Evolutionary conservation across 768 basidiomycete species (phyloP).

Genomic region (Mycena leptocephala): DNA sequence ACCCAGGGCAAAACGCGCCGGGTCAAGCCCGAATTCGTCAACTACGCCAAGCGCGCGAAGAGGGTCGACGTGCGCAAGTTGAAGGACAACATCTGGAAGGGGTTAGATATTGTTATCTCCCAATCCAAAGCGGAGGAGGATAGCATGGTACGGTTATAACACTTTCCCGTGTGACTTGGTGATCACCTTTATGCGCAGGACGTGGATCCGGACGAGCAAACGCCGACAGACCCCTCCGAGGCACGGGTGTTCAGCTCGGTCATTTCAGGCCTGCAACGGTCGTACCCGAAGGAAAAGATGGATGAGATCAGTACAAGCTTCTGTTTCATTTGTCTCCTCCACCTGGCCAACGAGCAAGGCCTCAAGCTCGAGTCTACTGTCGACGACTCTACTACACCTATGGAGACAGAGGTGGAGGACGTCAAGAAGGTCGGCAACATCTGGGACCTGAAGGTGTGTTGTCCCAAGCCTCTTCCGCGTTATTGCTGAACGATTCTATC

Average conservation of each 20-base stretch:
- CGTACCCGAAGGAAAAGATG: slow-evolving; percentile 96
- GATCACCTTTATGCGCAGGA: slow-evolving; percentile 57
- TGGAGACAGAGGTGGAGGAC: slow-evolving; percentile 56
- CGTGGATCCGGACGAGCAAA: slow-evolving; percentile 60
- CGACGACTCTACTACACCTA: slow-evolving; percentile 47
- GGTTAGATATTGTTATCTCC: slow-evolving; percentile 81
- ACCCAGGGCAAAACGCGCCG: slow-evolving; percentile 85
- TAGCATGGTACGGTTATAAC: slow-evolving; percentile 65
- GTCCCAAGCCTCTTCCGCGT: neutral
- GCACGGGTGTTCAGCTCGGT: slow-evolving; percentile 85
- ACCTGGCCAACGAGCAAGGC: slow-evolving; percentile 97
- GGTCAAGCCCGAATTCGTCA: slow-evolving; percentile 89
- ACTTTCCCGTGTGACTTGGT: neutral
- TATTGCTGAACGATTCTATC: neutral
- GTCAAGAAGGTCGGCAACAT: slow-evolving; percentile 77
- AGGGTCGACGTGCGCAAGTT: slow-evolving; percentile 96
- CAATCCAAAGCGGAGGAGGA: slow-evolving; percentile 62
- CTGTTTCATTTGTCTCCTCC: slow-evolving; percentile 98
- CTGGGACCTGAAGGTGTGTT: slow-evolving; percentile 81
- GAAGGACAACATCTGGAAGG: slow-evolving; percentile 99
- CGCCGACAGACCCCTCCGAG: slow-evolving; percentile 76
- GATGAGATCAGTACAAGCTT: slow-evolving; percentile 98
- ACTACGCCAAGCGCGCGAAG: slow-evolving; percentile 96
- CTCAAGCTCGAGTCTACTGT: slow-evolving; percentile 79
- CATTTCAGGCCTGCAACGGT: slow-evolving; percentile 83